Evolutionary conservation across 1,284 basidiomycete genomes (phyloP), one percentile per base, ranked within the genome.

Genomic region (Leccinum insolens): DNA sequence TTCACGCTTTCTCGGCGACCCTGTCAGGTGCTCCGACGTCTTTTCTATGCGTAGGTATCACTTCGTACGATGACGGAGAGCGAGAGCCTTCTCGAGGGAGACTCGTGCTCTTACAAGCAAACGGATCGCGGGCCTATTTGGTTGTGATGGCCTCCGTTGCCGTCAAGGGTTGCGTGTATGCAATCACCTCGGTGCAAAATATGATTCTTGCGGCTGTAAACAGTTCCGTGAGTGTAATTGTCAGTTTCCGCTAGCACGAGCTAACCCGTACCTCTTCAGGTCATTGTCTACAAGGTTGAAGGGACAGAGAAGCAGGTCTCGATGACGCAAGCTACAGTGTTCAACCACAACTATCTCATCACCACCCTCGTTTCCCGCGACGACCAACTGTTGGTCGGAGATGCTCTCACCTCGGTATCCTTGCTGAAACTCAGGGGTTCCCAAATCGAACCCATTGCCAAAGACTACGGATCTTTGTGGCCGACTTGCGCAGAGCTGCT

Each of bases 321-420:
- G 1, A 75, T 94, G 20, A 73, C 80, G 49, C 81, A 84, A 61
- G 72, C 88, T 9, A 80, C 86, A 0, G 82, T 85, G 46, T 95
- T 93, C 88, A 88, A 92, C 69, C 92, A 93, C 73, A 94, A 91
- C 67, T 95, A 95, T 78, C 74, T 94, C 65, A 87, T 95, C 11
- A 88, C 85, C n/a, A 90, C 82, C 69, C 77, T 91, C 62, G 85
- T 84, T 2, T 81, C 84, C 7, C 83, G 82, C 62, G 83, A 80
- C 2, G 80, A 89, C 73, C 84, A 75, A 69, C 79, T 89, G 64
- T 86, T 86, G 17, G 85, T 91, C 14, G 94, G 94, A 22, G 96
- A 98, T 75, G 90, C 91, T 2, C 88, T 97, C 65, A 88, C 89
- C 74, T 96, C 95, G 2, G 84, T 98, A 11, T 91, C 94, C 6